phyloP scores from a whole-genome alignment of 2,329 filamentous ascomycete genomes.

The Westerdykella sp. region DNA sequence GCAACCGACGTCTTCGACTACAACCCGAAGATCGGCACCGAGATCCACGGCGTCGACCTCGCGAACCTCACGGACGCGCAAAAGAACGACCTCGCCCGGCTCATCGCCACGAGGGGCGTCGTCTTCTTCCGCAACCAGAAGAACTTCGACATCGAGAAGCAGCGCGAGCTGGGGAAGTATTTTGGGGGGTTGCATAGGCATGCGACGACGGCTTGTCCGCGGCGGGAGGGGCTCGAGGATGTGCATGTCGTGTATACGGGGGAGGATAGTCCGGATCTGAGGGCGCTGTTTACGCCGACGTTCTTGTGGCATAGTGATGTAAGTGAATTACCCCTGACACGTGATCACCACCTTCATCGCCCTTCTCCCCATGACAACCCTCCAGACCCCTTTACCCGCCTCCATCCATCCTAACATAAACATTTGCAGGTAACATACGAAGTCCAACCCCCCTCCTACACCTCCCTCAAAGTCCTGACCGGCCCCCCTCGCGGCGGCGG shows the following conservation, averaged over 20 bases:
- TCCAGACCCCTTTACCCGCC: too few relatives aligned
- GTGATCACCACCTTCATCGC: not conserved
- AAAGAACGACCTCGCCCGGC: slow-evolving; percentile 49
- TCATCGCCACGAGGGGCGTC: slow-evolving; percentile 51
- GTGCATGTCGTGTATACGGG: slow-evolving; percentile 53
- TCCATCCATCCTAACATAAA: slow-evolving; percentile 10
- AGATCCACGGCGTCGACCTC: slow-evolving; percentile 48
- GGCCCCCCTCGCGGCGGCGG: slow-evolving; percentile 51
- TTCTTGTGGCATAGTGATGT: slow-evolving; percentile 54
- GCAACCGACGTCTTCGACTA: slow-evolving; percentile 54
- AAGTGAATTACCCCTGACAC: slow-evolving; percentile 12
- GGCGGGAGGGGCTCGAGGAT: slow-evolving; percentile 47
- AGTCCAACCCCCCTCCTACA: slow-evolving; percentile 53
- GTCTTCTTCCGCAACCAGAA: slow-evolving; percentile 54
- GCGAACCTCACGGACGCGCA: slow-evolving; percentile 46
- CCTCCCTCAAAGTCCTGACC: slow-evolving; percentile 49
- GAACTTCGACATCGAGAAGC: slow-evolving; percentile 49
- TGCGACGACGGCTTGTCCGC: slow-evolving; percentile 49
- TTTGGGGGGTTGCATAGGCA: slow-evolving; percentile 52
- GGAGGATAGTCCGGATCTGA: slow-evolving; percentile 48
- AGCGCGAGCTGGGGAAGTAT: slow-evolving; percentile 47
- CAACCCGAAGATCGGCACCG: slow-evolving; percentile 52
- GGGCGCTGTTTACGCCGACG: slow-evolving; percentile 49
- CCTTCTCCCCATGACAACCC: too few relatives aligned
- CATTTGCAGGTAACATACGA: slow-evolving; percentile 49